Conservation (phyloP, 306 rosid species). For the Astragalus glycyphyllos region DNA sequence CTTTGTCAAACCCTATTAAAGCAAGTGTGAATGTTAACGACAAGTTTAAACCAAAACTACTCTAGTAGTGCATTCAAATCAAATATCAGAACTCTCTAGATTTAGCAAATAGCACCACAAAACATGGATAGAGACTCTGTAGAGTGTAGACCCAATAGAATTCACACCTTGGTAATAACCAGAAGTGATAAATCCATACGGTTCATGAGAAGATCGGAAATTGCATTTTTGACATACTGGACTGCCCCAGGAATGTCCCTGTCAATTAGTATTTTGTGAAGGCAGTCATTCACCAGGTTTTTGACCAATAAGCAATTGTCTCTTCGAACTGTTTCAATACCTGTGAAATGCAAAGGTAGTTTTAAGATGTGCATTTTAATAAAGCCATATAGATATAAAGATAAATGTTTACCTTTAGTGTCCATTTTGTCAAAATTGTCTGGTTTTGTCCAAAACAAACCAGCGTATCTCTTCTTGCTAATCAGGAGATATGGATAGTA, state of each 20-base stretch:
- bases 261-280: slow-evolving; percentile 85
- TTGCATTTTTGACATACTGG: slow-evolving; percentile 87
- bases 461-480: slow-evolving; percentile 99
- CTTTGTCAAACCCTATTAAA: slow-evolving; percentile 86
- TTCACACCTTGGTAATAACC: slow-evolving; percentile 90
- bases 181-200: slow-evolving; percentile 96
- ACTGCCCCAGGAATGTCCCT: slow-evolving; percentile 93
- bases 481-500: slow-evolving; percentile 92
- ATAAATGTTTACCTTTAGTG: slow-evolving; percentile 75
- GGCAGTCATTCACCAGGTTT: slow-evolving; percentile 91
- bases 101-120: slow-evolving; percentile 21
- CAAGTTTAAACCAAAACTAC: slow-evolving; percentile 25
- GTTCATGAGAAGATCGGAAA: slow-evolving; percentile 97
- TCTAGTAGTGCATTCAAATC: slow-evolving; percentile 18
- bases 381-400: slow-evolving; percentile 26
- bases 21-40: slow-evolving; percentile 30
- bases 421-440: slow-evolving; percentile 92
- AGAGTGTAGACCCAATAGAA: slow-evolving; percentile 11
- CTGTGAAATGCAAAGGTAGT: slow-evolving; percentile 51
- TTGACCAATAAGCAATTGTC: slow-evolving; percentile 97
- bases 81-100: slow-evolving; percentile 30
- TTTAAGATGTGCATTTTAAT: slow-evolving; percentile 26
- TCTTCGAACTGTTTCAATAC: slow-evolving; percentile 95
- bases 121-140: slow-evolving; percentile 10
- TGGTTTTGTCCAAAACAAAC: slow-evolving; percentile 89